Evolutionary conservation across 2,329 filamentous ascomycete genomes (phyloP).

Genomic region (Clarireedia homoeocarpa): DNA sequence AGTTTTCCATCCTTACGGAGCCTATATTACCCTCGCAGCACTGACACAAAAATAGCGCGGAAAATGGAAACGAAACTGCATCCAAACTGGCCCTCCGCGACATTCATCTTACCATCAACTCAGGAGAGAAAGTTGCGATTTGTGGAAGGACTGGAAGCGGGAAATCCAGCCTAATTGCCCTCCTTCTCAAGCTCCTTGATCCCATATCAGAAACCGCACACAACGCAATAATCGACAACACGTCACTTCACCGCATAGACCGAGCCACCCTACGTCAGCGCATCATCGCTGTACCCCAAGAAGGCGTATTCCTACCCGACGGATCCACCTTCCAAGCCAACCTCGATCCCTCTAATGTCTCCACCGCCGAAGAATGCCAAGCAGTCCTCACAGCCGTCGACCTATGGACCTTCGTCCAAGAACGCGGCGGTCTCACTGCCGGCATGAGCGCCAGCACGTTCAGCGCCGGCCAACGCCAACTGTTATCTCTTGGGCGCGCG

Average conservation of each 20-base stretch:
- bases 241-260: conserved; percentile 33
- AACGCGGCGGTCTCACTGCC: conserved; percentile 32
- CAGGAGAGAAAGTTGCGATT: conserved; percentile 27
- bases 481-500: conserved; percentile 41
- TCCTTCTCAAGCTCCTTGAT: conserved; percentile 35
- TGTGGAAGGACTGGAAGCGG: conserved; percentile 23
- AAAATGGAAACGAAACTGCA: conserved; percentile 11
- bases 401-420: conserved; percentile 9
- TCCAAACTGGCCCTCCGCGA: conserved; percentile 25
- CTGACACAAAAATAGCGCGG: not conserved
- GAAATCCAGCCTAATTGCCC: conserved; percentile 35
- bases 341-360: conserved; percentile 34
- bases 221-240: conserved; percentile 38
- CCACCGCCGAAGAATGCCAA: conserved; percentile 19
- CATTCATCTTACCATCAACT: conserved; percentile 24
- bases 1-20: not conserved
- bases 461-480: conserved; percentile 40
- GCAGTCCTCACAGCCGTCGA: conserved; percentile 10
- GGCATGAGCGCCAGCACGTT: conserved; percentile 29
- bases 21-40: not conserved
- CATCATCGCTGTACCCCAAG: conserved; percentile 46
- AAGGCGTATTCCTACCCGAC: conserved; percentile 43
- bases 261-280: conserved; percentile 37
- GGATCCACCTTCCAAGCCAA: conserved; percentile 35
- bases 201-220: conserved; percentile 6